phyloP scores from a whole-genome alignment of 805 yeast genomes.

The Wickerhamiella dianesei region DNA sequence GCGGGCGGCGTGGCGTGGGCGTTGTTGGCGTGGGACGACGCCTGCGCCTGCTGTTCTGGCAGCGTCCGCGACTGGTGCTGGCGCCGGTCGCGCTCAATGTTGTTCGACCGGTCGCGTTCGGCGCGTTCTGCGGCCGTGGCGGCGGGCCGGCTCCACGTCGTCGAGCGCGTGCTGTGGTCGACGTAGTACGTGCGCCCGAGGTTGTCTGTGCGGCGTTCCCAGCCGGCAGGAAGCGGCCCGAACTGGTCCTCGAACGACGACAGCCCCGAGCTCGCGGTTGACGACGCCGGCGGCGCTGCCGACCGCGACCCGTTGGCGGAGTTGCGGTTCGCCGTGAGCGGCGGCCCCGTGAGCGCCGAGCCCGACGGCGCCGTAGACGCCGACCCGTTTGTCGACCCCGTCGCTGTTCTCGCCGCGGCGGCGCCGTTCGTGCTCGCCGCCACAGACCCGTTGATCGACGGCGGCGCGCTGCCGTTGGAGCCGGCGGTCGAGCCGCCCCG shows the following conservation, averaged over 20 bases:
- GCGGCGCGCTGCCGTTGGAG: not conserved
- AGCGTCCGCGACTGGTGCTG: slow-evolving; percentile 83
- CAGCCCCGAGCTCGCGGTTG: slow-evolving; percentile 2
- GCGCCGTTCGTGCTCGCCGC: not conserved
- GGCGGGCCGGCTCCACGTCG: slow-evolving; percentile 98
- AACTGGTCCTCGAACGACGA: slow-evolving; percentile 94
- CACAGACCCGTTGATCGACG: not conserved
- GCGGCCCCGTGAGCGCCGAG: slow-evolving; percentile 19
- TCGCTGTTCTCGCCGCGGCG: no score
- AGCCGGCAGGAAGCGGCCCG: slow-evolving; percentile 94
- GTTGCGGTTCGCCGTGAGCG: slow-evolving; percentile 10
- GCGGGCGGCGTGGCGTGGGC: slow-evolving; percentile 30
- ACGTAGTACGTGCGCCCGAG: slow-evolving; percentile 96
- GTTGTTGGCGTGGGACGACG: slow-evolving; percentile 7
- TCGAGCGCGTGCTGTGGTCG: slow-evolving; percentile 92
- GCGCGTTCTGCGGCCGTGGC: slow-evolving; percentile 62
- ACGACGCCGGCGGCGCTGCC: slow-evolving; percentile 1
- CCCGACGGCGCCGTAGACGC: slow-evolving; percentile 7
- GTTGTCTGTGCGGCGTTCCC: slow-evolving; percentile 97
- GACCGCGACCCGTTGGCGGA: slow-evolving; percentile 6
- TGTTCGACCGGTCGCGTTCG: slow-evolving; percentile 39
- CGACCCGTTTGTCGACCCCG: slow-evolving; percentile 1
- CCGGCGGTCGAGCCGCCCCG: slow-evolving; percentile 4
- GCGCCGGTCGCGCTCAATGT: slow-evolving; percentile 76
- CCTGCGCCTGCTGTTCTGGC: slow-evolving; percentile 42